Percentiles rank a stretch among this genome's conserved stretches.
Evolutionary conservation across 805 yeast species (phyloP).

Genomic region (Hermanozyma aechmeae): DNA sequence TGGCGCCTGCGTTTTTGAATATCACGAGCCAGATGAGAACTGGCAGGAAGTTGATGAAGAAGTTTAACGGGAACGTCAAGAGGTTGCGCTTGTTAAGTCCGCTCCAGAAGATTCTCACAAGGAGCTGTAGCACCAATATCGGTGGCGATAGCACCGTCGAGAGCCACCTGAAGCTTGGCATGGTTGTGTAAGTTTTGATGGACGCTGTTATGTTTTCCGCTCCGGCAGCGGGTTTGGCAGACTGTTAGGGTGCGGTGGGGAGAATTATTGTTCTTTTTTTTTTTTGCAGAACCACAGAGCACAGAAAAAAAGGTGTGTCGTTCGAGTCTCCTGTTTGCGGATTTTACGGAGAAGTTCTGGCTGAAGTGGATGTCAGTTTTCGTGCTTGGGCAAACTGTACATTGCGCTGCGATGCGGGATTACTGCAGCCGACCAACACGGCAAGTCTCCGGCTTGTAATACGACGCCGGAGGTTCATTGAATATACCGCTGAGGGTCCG

Average conservation of each 20-base stretch:
- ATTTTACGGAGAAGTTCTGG: neutral
- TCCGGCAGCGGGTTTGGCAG: neutral
- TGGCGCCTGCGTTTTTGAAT: slow-evolving; percentile 47
- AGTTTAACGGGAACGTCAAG: slow-evolving; percentile 32
- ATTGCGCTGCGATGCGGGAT: too few species aligned
- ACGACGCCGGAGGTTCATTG: too few species aligned
- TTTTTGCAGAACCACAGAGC: neutral
- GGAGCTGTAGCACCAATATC: slow-evolving; percentile 4
- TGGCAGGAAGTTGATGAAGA: slow-evolving; percentile 41
- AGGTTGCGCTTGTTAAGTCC: slow-evolving; percentile 29
- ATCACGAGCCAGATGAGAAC: slow-evolving; percentile 46
- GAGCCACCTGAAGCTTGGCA: slow-evolving; percentile 1
- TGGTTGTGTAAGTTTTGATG: neutral
- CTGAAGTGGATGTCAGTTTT: too few species aligned
- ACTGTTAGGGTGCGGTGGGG: neutral
- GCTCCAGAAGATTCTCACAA: slow-evolving; percentile 12
- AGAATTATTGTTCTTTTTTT: neutral
- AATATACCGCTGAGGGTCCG: too few species aligned
- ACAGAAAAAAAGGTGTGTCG: too few species aligned
- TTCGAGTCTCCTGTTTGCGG: neutral
- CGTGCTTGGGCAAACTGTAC: too few species aligned
- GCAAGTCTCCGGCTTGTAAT: too few species aligned
- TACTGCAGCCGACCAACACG: too few species aligned
- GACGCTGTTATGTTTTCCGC: neutral
- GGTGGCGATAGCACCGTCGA: slow-evolving; percentile 1